These are phyloP conservation scores for Suillus clintonianus DNA, from an alignment of 768 basidiomycete species.

Conservation along the genomic window DNA sequence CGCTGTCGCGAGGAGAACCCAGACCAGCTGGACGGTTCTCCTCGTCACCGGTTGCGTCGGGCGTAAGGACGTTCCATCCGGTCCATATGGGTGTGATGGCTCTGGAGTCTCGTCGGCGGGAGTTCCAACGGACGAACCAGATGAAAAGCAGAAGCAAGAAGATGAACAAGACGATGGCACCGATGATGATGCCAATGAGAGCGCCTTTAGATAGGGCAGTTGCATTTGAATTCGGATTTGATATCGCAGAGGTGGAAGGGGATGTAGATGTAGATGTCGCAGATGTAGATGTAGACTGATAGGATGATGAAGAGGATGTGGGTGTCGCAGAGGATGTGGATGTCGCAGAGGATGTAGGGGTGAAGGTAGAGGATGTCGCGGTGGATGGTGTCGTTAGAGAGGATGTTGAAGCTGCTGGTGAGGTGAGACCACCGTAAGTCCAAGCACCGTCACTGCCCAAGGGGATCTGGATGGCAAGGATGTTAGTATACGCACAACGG, in stretches of 20 bases:
- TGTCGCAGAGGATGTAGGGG: constrained; percentile 26
- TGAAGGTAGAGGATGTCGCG: constrained; percentile 23
- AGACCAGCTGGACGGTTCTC: constrained; percentile 52
- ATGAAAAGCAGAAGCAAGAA: constrained; percentile 51
- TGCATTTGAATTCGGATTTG: constrained; percentile 25
- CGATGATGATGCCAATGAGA: constrained; percentile 40
- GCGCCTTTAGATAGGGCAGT: constrained; percentile 32
- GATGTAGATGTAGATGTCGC: constrained; percentile 29
- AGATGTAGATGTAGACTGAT: constrained; percentile 26
- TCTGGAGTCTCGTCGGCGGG: constrained; percentile 16
- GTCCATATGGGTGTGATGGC: constrained; percentile 37
- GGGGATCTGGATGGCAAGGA: constrained; percentile 57
- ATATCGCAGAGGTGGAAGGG: constrained; percentile 22
- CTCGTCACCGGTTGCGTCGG: constrained; percentile 21
- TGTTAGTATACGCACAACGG: constrained; percentile 1
- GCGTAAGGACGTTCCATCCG: constrained; percentile 47
- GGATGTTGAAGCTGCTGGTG: constrained; percentile 49
- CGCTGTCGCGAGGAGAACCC: constrained; percentile 68
- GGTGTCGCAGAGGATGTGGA: constrained; percentile 33
- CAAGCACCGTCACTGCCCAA: constrained; percentile 61
- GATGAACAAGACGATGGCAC: constrained; percentile 57
- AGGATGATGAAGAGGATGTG: constrained; percentile 27
- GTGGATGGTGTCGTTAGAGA: constrained; percentile 20
- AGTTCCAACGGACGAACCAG: constrained; percentile 34
- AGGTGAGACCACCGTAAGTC: constrained; percentile 74